Conservation (phyloP, 2,329 filamentous ascomycete genomes). For the Hymenoscyphus scutula region DNA sequence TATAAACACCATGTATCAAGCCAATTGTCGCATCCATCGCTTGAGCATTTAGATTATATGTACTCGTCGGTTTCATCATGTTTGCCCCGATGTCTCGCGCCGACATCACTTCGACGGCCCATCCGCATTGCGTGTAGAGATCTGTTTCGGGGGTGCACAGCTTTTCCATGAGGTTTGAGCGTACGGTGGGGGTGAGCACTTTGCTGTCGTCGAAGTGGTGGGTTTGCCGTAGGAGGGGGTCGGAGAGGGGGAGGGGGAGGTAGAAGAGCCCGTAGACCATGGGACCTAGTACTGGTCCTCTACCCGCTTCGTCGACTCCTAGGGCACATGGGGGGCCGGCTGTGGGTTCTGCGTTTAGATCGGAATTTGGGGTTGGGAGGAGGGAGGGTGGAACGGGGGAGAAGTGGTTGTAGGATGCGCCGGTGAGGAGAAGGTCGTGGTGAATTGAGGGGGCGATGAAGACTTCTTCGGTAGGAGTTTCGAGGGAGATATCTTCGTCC, state of each 20-base stretch:
- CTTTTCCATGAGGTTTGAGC: slow-evolving; percentile 64
- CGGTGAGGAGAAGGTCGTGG: slow-evolving; percentile 53
- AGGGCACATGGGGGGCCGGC: slow-evolving; percentile 65
- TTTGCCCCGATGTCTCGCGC: slow-evolving; percentile 49
- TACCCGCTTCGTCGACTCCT: slow-evolving; percentile 90
- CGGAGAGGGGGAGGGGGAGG: slow-evolving; percentile 70
- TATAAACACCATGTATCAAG: slow-evolving; percentile 75
- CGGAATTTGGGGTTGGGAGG: slow-evolving; percentile 37
- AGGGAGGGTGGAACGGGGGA: slow-evolving; percentile 65
- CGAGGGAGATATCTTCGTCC: slow-evolving; percentile 35
- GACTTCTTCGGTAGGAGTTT: slow-evolving; percentile 36
- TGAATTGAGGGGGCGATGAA: slow-evolving; percentile 72
- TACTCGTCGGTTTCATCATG: slow-evolving; percentile 41
- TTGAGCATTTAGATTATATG: slow-evolving; percentile 93
- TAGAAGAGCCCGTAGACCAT: slow-evolving; percentile 72
- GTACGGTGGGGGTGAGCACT: slow-evolving; percentile 77
- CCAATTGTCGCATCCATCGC: slow-evolving; percentile 88
- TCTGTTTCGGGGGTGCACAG: slow-evolving; percentile 67
- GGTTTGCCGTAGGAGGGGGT: slow-evolving; percentile 70
- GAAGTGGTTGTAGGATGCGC: slow-evolving; percentile 70
- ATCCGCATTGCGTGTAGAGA: slow-evolving; percentile 68
- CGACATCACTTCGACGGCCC: slow-evolving; percentile 78
- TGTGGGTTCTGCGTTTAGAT: slow-evolving; percentile 27
- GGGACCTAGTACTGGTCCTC: slow-evolving; percentile 85
- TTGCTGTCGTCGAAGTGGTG: slow-evolving; percentile 97